Evolutionary conservation across 768 basidiomycete genomes (phyloP), one percentile per base, ranked within the genome.

Genomic region (Cystofilobasidium bisporidii): DNA sequence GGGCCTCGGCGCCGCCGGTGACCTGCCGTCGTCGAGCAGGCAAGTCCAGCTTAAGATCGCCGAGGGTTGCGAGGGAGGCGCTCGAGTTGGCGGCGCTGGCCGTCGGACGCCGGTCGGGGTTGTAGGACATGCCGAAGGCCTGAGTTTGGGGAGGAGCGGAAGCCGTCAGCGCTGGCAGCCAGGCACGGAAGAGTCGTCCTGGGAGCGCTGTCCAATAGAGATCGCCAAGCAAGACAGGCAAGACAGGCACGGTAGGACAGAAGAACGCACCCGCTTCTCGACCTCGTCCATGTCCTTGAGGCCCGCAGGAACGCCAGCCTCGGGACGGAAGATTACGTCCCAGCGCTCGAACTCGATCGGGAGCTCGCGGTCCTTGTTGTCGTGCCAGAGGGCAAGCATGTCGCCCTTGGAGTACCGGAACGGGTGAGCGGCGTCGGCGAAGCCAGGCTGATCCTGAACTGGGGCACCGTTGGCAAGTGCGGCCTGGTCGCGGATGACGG

Each of bases 331-430:
- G 71, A 93, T 86, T 65, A 90, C 90, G 68, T 91, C 87, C 87
- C 88, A 90, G 70, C 87, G 82, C 77, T 91, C 90, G 18, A 91
- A 89, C 77, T 91, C 90, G 48, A 90, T 79, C 53, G 87, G 88
- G 40, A 92, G 81, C 55, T 85, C 85, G 70, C 85, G 83, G 30
- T 84, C 84, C 62, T 87, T 86, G 70, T 90, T 50, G 33, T 63
- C 89, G 76, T 82, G 86, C 76, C 88, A 91, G 70, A 92, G 86
- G 78, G 83, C 81, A 63, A 91, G 81, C 79, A 92, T 80, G 62
- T 90, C 88, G 72, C 90, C 88, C 78, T 86, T 90, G 6, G 87
- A 84, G 78, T 91, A 92, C 73, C 86, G 82, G 80, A 68, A 69
- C 32, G 68, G 68, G 47, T 61, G 57, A 24, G 61, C 43, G n/a